These are phyloP conservation scores for Dictyostelium firmibasis DNA, from an alignment of 78 protist species.

Conservation along the genomic window DNA sequence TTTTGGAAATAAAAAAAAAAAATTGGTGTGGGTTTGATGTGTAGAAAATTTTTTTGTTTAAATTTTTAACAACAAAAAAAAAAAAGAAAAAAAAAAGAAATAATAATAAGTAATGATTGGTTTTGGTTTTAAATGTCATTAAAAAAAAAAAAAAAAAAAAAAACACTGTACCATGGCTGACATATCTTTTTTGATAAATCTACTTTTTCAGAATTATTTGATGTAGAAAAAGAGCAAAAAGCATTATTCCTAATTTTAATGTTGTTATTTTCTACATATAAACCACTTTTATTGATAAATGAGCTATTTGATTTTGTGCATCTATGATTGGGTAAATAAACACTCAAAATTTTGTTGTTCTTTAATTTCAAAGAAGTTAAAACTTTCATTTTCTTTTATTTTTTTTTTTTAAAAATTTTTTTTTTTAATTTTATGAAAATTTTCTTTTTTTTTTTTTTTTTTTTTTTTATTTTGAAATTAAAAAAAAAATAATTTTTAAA, in stretches of 20 bases:
- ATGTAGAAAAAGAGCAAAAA: not conserved
- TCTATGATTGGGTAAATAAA: not conserved
- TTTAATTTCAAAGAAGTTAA: not conserved
- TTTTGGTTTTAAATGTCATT: no score
- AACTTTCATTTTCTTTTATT: conserved; percentile 14
- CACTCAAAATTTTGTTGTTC: not conserved
- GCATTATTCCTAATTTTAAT: not conserved
- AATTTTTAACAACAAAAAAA: no score
- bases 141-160: no score
- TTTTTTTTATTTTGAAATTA: not conserved
- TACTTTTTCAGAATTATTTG: not conserved
- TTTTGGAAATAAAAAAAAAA: not conserved
- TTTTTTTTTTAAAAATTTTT: not conserved
- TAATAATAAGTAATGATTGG: no score
- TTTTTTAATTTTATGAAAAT: not conserved
- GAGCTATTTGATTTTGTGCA: not conserved
- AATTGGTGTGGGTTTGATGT: not conserved
- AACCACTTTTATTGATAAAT: not conserved
- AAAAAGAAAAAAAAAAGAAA: no score
- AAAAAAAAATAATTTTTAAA: not conserved
- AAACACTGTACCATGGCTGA: not conserved
- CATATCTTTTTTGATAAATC: not conserved
- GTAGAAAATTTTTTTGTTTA: no score
- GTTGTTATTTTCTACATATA: not conserved
- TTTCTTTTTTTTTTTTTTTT: not conserved